These are phyloP conservation scores for Zychaea mexicana DNA, from an alignment of 371 early-diverging fungal species.

Conservation along the genomic window DNA sequence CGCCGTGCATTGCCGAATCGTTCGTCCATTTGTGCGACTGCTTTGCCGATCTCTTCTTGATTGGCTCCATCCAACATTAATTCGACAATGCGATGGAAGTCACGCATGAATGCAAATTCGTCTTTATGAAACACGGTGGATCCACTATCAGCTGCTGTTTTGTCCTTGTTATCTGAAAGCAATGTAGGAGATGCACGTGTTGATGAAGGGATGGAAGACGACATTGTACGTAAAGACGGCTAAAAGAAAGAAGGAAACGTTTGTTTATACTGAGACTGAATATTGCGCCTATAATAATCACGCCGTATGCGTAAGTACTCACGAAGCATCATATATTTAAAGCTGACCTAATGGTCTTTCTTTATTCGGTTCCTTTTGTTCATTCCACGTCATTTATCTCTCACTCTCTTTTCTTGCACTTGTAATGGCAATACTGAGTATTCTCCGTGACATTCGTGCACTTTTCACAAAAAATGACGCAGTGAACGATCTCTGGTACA, in stretches of 20 bases:
- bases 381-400: not conserved
- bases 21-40: conserved; percentile 45
- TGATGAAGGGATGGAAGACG: conserved; percentile 7
- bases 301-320: not conserved
- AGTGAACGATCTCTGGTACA: conserved; percentile 15
- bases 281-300: not conserved
- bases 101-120: conserved; percentile 45
- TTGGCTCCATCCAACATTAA: conserved; percentile 32
- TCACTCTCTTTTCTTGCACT: not conserved
- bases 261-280: not conserved
- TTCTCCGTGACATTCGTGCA: conserved; percentile 11
- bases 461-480: conserved; percentile 5
- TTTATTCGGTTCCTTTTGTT: not conserved
- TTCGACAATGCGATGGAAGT: conserved; percentile 41
- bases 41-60: conserved; percentile 45
- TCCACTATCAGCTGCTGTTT: not conserved
- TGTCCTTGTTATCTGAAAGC: conserved; percentile 5
- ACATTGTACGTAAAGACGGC: not conserved
- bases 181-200: conserved; percentile 10
- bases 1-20: conserved; percentile 39
- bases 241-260: not conserved
- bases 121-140: conserved; percentile 30
- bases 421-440: conserved; percentile 4
- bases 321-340: not conserved
- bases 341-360: not conserved